Base-by-base conservation (phyloP, 345 rosid species). In the Geranium brycei region DNA sequence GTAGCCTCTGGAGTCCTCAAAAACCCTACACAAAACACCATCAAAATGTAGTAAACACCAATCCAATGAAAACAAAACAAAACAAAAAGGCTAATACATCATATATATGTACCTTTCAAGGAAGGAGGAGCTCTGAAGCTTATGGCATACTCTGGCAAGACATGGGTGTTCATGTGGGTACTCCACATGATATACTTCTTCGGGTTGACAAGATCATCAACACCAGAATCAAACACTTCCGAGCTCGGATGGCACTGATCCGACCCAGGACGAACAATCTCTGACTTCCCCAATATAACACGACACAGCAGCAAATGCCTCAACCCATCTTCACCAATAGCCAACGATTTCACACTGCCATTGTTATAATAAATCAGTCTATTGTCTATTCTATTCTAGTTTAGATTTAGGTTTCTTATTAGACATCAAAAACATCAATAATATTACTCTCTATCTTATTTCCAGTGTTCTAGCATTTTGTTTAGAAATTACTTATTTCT, bases 161-260 rank as follows among this genome's bases (percentile, higher is more conserved):
- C 75, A 57, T 87, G 88, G 23, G 86, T 78, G 72, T 92, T 92
- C 83, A 83, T 74, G 64, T 80, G 77, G 17, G 81, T 80, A 51
- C 76, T 84, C 95, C 98, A 87, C 15, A 92, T 63, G 8, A 92
- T 80, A 67, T 81, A 87, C 78, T 72, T 86, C 41, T 47, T 89
- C 0, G 95, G 88, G 32, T 80, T 70, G 2, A 62, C 51, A 5
- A 87, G 59, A 38, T 72, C 59, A 47, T 92, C 98, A 0, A 89
- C 79, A 47, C 96, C 96, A 1, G 84, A 77, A 75, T 92, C 95
- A 17, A 81, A 87, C 40, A 87, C 87, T 5, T 56, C 72, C 1
- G 84, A 86, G 68, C 84, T 79, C 5, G 96, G 97, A 69, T 76
- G 82, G 2, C 60, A 66, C 64, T 80, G 83, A 17, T 70, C 66